Conservation (phyloP, 73 alveolate species). For the Stentor roeselii region DNA sequence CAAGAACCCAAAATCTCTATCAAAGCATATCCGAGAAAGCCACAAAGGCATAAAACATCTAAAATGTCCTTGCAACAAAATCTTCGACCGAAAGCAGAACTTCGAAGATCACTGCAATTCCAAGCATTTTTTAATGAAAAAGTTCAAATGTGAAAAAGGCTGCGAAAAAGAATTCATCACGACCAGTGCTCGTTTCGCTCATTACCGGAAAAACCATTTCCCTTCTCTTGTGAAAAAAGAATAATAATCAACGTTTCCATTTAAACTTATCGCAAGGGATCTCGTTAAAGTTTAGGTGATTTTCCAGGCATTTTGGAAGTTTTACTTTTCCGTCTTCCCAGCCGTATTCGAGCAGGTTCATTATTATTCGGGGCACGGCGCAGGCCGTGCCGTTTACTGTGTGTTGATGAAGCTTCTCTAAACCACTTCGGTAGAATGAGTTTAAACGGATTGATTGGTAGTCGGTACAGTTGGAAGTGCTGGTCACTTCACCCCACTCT, state of each 20-base stretch:
- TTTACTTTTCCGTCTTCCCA: conserved; percentile 43
- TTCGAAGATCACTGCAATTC: not conserved
- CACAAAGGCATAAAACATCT: not conserved
- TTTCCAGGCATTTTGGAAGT: conserved; percentile 11
- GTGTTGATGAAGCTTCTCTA: conserved; percentile 42
- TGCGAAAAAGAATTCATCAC: not conserved
- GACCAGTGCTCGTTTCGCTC: not conserved
- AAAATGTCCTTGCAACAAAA: not conserved
- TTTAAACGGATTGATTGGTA: conserved; percentile 60
- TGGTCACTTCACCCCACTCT: conserved; percentile 81
- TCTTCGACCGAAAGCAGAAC: not conserved
- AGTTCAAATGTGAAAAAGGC: not conserved
- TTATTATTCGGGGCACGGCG: conserved; percentile 77
- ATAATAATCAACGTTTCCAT: too few species aligned
- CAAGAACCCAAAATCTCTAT: not conserved
- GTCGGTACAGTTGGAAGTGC: conserved; percentile 73
- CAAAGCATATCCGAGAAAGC: not conserved
- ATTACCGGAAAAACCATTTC: not conserved
- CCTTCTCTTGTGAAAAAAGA: too few species aligned
- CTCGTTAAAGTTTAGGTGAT: not conserved
- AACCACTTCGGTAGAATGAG: conserved; percentile 10
- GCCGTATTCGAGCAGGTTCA: conserved; percentile 70
- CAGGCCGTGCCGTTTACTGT: conserved; percentile 85
- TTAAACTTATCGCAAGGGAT: too few species aligned
- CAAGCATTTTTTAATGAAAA: not conserved